Evolutionary conservation across 2,329 filamentous ascomycete genomes (phyloP), one percentile per base, ranked within the genome.

Genomic region (Calonectria leucothoes): DNA sequence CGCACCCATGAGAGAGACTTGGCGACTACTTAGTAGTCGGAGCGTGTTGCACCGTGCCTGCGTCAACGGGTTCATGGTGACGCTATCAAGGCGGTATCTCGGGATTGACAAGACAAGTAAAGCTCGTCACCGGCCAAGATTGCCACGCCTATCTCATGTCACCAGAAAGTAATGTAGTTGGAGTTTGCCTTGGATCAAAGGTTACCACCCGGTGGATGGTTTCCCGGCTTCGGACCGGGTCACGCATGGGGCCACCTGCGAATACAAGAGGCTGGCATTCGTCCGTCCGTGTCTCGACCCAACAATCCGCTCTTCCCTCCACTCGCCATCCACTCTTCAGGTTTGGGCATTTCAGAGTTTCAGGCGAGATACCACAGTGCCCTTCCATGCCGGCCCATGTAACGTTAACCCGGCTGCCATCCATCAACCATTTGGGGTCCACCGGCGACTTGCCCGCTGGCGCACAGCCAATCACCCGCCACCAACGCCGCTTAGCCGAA

Each of bases 351-450:
- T 61, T 61, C 55, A 61, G 4, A 61, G 55, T 61, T 61, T 61
- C 55, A 61, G 35, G 55, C 55, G 55, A 31, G 55, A 61, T 66
- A 45, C 66, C 57, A 72, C 52, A 63, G 45, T 52, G 64, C 35
- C 61, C 70, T 55, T 39, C 33, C 67, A 55, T 76, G 57, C 55
- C 69, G 59, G 67, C 61, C 74, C 77, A 80, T 80, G 79, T 81
- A 80, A 80, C 79, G 79, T 80, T 80, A 80, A 81, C 79, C 72
- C 75, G 69, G 55, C 68, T 48, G 64, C 68, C 63, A 25, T 42
- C 73, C 75, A 78, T 75, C 74, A 78, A 69, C 75, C 66, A 64
- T 55, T 64, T 52, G 12, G 48, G 57, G 72, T 73, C 67, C 74
- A 39, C 61, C 39, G 39, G 39, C 49, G 52, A 51, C 33, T 55